A percentile compares a stretch with the other conserved stretches of the same genome.
Conservation (phyloP, 2,329 filamentous ascomycete species). For the Lasiodiplodia theobromae region DNA sequence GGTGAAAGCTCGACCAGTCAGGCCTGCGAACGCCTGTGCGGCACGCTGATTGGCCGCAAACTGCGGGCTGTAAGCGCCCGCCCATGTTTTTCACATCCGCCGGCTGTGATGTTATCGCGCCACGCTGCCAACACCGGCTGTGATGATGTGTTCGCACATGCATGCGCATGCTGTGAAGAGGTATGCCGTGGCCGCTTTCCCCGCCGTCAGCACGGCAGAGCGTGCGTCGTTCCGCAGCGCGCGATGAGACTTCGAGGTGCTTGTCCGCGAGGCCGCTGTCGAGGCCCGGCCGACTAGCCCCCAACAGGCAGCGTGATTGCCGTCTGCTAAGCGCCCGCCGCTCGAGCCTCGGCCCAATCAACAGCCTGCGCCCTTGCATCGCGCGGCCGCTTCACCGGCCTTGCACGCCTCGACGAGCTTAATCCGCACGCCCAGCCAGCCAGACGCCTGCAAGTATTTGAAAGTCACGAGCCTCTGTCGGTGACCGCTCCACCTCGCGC, state of each 20-base stretch:
- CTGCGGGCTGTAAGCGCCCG: slow-evolving; percentile 29
- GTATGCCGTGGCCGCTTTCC: neutral
- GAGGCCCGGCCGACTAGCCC: neutral
- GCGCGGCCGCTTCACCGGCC: slow-evolving; percentile 24
- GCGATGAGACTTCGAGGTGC: neutral
- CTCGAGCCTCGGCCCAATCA: slow-evolving; percentile 17
- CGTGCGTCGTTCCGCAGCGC: neutral
- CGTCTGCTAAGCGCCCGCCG: slow-evolving; percentile 16
- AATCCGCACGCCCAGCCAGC: slow-evolving; percentile 10
- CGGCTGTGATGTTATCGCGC: no score
- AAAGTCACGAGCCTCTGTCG: slow-evolving; percentile 23
- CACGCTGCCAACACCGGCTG: no score
- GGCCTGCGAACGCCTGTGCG: neutral
- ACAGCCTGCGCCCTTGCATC: neutral
- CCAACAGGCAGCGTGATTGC: slow-evolving; percentile 6
- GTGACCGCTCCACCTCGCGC: slow-evolving; percentile 20
- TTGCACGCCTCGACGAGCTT: slow-evolving; percentile 6
- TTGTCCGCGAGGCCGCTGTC: neutral
- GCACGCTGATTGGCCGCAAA: slow-evolving; percentile 15
- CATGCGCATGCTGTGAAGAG: slow-evolving; percentile 23
- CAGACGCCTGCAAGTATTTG: slow-evolving; percentile 5
- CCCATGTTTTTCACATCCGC: slow-evolving; percentile 27
- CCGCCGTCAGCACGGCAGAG: slow-evolving; percentile 15
- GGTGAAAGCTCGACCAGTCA: slow-evolving; percentile 28
- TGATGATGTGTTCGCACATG: no score